Percentiles rank a stretch among this genome's conserved stretches.
Evolutionary conservation across 2,329 filamentous ascomycete species (phyloP).

Genomic region (Phialophora verrucosa): DNA sequence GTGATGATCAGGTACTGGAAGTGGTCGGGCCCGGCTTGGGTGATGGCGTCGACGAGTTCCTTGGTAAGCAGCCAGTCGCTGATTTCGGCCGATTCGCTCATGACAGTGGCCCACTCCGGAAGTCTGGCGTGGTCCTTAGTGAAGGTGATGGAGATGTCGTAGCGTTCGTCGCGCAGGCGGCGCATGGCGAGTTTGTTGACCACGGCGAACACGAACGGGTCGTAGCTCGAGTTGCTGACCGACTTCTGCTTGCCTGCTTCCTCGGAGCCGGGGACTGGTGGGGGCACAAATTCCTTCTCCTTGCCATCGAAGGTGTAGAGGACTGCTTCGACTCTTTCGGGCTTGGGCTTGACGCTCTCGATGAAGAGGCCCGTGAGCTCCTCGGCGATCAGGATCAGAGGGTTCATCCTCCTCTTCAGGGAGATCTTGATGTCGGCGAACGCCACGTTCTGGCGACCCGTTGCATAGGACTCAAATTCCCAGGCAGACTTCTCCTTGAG

Average conservation of each 20-base stretch:
- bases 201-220: constrained; percentile 91
- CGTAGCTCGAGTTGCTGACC: constrained; percentile 69
- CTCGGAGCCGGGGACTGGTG: constrained; percentile 62
- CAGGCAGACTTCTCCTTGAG: constrained; percentile 87
- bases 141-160: constrained; percentile 88
- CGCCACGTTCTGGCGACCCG: constrained; percentile 88
- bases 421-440: constrained; percentile 86
- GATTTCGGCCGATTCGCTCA: constrained; percentile 96
- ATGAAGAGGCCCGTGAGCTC: constrained; percentile 74
- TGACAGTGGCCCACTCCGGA: constrained; percentile 86
- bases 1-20: constrained; percentile 88
- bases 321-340: constrained; percentile 76
- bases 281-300: constrained; percentile 77
- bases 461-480: constrained; percentile 86
- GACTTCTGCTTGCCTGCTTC: constrained; percentile 66
- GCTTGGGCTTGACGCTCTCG: constrained; percentile 72
- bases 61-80: constrained; percentile 84
- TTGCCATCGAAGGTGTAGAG: constrained; percentile 91
- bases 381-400: constrained; percentile 71
- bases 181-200: constrained; percentile 97
- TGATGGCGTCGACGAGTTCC: constrained; percentile 81
- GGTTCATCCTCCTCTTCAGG: constrained; percentile 87
- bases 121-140: constrained; percentile 94
- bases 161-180: constrained; percentile 85
- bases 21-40: constrained; percentile 72